Conservation (phyloP, 73 alveolate genomes). For the Stentor coeruleus region DNA sequence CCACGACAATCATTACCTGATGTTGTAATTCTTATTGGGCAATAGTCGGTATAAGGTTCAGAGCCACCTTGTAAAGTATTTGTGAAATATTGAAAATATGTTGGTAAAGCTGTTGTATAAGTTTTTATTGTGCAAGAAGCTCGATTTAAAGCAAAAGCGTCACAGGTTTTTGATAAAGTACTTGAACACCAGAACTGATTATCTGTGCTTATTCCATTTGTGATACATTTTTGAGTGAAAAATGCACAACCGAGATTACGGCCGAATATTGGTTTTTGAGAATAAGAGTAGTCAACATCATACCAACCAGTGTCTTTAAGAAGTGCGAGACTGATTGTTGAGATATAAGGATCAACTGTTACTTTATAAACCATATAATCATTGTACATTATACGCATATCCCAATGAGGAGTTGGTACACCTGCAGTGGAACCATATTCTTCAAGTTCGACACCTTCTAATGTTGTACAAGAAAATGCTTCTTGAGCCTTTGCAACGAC, state of each 20-base stretch:
- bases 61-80: neutral
- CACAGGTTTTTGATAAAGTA: neutral
- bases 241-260: conserved; percentile 50
- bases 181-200: neutral
- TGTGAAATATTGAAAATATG: neutral
- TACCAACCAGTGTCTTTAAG: conserved; percentile 57
- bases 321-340: conserved; percentile 53
- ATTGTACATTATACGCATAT: conserved; percentile 46
- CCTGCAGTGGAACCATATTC: conserved; percentile 43
- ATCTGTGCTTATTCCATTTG: neutral
- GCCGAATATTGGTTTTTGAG: conserved; percentile 44
- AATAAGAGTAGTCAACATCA: conserved; percentile 33
- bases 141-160: neutral
- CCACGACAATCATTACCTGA: neutral
- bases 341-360: conserved; percentile 28
- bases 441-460: conserved; percentile 38
- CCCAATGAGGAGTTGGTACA: conserved; percentile 55
- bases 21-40: neutral
- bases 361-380: conserved; percentile 41
- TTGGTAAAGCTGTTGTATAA: neutral
- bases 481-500: conserved; percentile 20
- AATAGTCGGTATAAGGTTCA: neutral
- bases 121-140: neutral
- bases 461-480: neutral
- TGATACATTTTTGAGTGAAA: conserved; percentile 31